Percentiles rank a stretch among this genome's conserved stretches.
These are phyloP conservation scores for Microsporum ferrugineum DNA, from an alignment of 2,329 filamentous ascomycete species.

Conservation along the genomic window DNA sequence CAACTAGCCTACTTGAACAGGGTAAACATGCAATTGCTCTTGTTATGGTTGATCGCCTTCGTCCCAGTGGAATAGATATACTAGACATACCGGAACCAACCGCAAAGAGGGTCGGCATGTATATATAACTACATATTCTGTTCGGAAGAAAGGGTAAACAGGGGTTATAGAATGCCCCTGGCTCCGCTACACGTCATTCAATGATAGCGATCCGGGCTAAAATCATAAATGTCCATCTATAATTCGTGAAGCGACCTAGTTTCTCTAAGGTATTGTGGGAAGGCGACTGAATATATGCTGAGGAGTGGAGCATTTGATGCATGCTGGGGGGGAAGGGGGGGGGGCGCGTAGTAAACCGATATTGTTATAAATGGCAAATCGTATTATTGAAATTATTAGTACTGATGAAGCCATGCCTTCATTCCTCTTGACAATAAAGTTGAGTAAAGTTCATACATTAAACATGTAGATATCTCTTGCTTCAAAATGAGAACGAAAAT, in stretches of 20 bases:
- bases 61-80: slow-evolving; percentile 36
- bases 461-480: background rate
- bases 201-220: no score
- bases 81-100: no score
- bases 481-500: background rate
- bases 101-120: no score
- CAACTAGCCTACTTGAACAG: slow-evolving; percentile 33
- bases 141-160: no score
- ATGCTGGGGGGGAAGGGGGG: background rate
- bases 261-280: no score
- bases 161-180: no score
- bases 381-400: background rate
- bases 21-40: slow-evolving; percentile 42
- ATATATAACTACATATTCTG: no score
- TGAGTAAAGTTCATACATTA: background rate
- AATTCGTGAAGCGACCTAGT: no score
- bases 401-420: background rate
- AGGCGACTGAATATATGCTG: no score
- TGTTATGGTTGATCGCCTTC: slow-evolving; percentile 42
- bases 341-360: background rate
- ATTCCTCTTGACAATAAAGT: background rate
- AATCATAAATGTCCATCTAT: no score
- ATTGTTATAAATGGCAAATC: background rate
- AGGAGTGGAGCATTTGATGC: background rate
- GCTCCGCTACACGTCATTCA: no score